Percentiles rank a stretch among this genome's conserved stretches.
Conservation (phyloP, 768 basidiomycete species). For the Kwoniella sp. region DNA sequence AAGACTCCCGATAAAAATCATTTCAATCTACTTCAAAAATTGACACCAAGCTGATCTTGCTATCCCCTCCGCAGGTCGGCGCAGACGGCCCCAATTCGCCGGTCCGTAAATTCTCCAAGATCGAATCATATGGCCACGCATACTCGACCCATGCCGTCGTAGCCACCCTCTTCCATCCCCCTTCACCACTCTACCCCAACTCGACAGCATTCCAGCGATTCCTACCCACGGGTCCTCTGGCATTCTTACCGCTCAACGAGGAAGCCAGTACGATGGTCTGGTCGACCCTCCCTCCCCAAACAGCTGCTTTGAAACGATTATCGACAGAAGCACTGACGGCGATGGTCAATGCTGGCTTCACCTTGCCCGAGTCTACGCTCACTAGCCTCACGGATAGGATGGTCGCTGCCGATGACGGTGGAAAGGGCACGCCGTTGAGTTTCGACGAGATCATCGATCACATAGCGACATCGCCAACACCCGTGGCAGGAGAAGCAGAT, state of each 20-base stretch:
- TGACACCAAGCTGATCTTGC: too few relatives aligned
- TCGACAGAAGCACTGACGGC: slow-evolving; percentile 66
- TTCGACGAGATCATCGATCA: slow-evolving; percentile 58
- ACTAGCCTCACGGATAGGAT: slow-evolving; percentile 39
- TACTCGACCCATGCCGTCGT: slow-evolving; percentile 90
- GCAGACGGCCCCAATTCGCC: slow-evolving; percentile 96
- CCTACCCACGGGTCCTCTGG: slow-evolving; percentile 90
- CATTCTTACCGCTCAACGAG: slow-evolving; percentile 83
- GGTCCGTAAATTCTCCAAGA: slow-evolving; percentile 80
- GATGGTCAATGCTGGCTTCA: slow-evolving; percentile 90
- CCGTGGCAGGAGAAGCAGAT: background rate
- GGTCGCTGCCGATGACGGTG: slow-evolving; percentile 16
- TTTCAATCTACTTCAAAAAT: too few relatives aligned
- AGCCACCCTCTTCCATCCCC: slow-evolving; percentile 76
- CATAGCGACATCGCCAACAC: slow-evolving; percentile 61
- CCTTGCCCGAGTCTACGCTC: slow-evolving; percentile 56
- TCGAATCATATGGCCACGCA: slow-evolving; percentile 85
- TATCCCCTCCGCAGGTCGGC: slow-evolving; percentile 63
- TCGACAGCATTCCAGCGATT: slow-evolving; percentile 90
- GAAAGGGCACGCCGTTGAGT: slow-evolving; percentile 55
- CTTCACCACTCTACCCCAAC: slow-evolving; percentile 62
- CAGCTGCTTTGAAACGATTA: slow-evolving; percentile 68
- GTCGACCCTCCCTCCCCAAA: slow-evolving; percentile 80
- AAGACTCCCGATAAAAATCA: too few relatives aligned
- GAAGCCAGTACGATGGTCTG: slow-evolving; percentile 86